phyloP scores from a whole-genome alignment of 305 asterid genomes.

The Euphrasia arctica region DNA sequence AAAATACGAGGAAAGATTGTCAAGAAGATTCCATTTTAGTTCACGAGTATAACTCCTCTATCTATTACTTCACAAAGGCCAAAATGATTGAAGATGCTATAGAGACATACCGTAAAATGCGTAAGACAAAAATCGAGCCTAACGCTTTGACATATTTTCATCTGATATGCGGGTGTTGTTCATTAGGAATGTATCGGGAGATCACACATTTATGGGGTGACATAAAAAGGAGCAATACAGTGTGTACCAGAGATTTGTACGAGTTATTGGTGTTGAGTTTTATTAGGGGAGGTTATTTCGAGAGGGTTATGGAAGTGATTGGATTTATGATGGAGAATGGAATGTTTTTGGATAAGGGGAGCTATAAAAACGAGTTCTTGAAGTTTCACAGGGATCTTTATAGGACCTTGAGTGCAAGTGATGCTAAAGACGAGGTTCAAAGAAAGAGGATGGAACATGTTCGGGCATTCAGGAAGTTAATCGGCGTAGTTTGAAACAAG shows the following conservation, averaged over 20 bases:
- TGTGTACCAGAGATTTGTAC: constrained; percentile 52
- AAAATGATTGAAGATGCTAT: constrained; percentile 73
- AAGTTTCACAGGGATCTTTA: constrained; percentile 80
- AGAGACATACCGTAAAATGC: constrained; percentile 64
- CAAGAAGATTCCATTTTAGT: constrained; percentile 30
- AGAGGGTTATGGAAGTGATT: constrained; percentile 76
- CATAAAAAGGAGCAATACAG: constrained; percentile 52
- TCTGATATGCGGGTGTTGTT: constrained; percentile 56
- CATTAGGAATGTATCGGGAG: constrained; percentile 72
- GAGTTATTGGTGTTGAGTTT: constrained; percentile 65
- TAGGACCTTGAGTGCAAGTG: constrained; percentile 40
- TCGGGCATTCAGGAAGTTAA: constrained; percentile 65
- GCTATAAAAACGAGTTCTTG: constrained; percentile 57
- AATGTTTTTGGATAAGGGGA: constrained; percentile 76
- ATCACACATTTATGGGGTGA: constrained; percentile 83
- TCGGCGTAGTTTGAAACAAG: constrained; percentile 39
- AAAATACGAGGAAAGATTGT: constrained; percentile 40
- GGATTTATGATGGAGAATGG: constrained; percentile 52
- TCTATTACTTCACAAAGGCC: constrained; percentile 75
- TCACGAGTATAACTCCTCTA: constrained; percentile 56
- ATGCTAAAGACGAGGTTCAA: constrained; percentile 65
- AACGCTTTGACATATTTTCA: constrained; percentile 50
- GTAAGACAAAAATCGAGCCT: constrained; percentile 59
- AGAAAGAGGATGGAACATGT: constrained; percentile 69
- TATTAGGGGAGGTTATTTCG: constrained; percentile 83